A percentile compares a stretch with the other conserved stretches of the same genome.
Conservation (phyloP, 139 green algal genomes). For the Monoraphidium neglectum region DNA sequence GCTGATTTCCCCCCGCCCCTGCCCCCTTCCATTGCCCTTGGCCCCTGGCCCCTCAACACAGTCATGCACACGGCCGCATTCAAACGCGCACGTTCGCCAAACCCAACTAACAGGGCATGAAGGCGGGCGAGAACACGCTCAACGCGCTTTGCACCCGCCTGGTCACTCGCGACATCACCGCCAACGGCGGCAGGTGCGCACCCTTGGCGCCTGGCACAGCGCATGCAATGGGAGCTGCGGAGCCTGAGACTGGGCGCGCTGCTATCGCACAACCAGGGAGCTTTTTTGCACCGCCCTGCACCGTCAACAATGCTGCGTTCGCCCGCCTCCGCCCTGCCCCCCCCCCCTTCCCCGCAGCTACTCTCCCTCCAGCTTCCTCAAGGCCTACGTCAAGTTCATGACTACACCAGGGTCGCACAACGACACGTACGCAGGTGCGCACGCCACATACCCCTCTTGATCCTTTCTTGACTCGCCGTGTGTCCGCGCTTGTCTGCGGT, state of each 20-base stretch:
- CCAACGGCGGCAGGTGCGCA: constrained; percentile 24
- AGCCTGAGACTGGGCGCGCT: no score
- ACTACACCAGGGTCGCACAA: constrained; percentile 65
- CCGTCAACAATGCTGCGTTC: not conserved
- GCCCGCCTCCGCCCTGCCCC: not conserved
- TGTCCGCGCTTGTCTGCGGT: no score
- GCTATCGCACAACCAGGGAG: not conserved
- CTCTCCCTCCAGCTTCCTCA: constrained; percentile 23
- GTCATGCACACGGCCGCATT: no score
- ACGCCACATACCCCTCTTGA: no score
- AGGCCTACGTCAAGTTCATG: constrained; percentile 71
- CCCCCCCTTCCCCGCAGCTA: constrained; percentile 24
- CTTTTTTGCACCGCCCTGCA: not conserved
- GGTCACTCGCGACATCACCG: constrained; percentile 46
- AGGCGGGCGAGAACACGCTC: constrained; percentile 66
- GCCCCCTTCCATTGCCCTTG: not conserved
- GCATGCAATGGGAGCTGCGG: not conserved
- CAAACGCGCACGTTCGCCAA: no score
- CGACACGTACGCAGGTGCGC: constrained; percentile 74
- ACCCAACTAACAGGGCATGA: no score
- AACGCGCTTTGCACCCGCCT: constrained; percentile 61
- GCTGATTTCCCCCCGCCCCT: no score
- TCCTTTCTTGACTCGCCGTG: no score
- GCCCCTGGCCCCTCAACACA: not conserved
- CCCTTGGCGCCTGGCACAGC: not conserved